Conservation (phyloP, 2,329 filamentous ascomycete species). For the Fusarium robinianum region DNA sequence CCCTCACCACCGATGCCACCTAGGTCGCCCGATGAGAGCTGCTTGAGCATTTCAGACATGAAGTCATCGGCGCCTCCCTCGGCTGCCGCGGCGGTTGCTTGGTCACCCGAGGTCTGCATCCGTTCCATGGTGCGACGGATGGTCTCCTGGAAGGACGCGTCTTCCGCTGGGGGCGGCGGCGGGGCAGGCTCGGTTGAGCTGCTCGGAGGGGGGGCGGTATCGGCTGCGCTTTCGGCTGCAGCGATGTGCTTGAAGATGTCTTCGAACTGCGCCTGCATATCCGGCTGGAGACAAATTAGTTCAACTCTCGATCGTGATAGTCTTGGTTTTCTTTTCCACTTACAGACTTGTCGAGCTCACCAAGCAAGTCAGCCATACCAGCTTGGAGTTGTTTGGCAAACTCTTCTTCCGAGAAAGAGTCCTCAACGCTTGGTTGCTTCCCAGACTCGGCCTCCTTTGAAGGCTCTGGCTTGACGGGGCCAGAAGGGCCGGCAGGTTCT, state of each 20-base stretch:
- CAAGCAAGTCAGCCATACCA: constrained; percentile 84
- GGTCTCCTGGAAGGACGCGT: constrained; percentile 84
- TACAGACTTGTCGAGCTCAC: constrained; percentile 67
- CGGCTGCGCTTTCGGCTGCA: constrained; percentile 49
- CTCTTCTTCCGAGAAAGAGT: constrained; percentile 68
- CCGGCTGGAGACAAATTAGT: constrained; percentile 51
- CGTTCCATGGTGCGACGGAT: constrained; percentile 94
- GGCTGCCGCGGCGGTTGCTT: constrained; percentile 77
- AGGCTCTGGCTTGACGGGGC: constrained; percentile 39
- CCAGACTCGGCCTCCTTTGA: constrained; percentile 41
- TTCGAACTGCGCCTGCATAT: constrained; percentile 80
- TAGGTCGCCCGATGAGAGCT: constrained; percentile 66
- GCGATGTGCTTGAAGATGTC: constrained; percentile 75
- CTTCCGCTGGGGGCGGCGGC: constrained; percentile 48
- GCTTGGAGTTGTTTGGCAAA: constrained; percentile 86
- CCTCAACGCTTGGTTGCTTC: constrained; percentile 36
- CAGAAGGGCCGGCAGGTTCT: constrained; percentile 34
- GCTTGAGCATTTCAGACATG: constrained; percentile 88
- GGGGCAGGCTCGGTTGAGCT: constrained; percentile 37
- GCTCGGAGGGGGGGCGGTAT: constrained; percentile 25
- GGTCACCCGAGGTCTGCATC: constrained; percentile 87
- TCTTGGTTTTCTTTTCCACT: constrained; percentile 27
- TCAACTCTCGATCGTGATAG: not conserved
- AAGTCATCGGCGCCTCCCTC: constrained; percentile 75
- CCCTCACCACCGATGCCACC: constrained; percentile 59